Evolutionary conservation across 2,329 filamentous ascomycete genomes (phyloP).

Genomic region (Botrytis sinoallii): DNA sequence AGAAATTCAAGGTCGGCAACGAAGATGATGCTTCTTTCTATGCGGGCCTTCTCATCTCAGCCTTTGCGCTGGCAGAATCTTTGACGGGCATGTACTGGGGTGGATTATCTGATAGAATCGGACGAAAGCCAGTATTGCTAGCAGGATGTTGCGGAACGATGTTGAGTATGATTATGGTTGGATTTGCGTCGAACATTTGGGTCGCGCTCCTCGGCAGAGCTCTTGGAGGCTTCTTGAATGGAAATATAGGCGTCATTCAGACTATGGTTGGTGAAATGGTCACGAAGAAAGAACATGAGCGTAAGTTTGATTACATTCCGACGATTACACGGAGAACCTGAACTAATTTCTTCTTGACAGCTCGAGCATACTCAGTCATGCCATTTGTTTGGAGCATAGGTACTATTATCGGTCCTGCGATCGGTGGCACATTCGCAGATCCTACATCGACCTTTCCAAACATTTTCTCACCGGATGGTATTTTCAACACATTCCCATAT

Average conservation of each 20-base stretch:
- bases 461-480: conserved; percentile 60
- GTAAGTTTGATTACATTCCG: conserved; percentile 8
- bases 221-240: conserved; percentile 79
- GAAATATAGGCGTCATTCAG: conserved; percentile 80
- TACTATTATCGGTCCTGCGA: conserved; percentile 82
- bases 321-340: background rate
- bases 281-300: conserved; percentile 47
- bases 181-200: conserved; percentile 80
- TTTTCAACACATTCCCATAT: conserved; percentile 81
- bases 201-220: conserved; percentile 73
- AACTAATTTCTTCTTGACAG: conserved; percentile 17
- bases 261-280: conserved; percentile 92
- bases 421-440: conserved; percentile 82
- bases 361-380: conserved; percentile 86
- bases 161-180: conserved; percentile 77
- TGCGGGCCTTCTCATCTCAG: conserved; percentile 81
- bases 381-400: conserved; percentile 92
- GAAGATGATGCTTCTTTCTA: conserved; percentile 80
- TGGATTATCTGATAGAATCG: conserved; percentile 73
- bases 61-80: conserved; percentile 79
- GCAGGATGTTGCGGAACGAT: conserved; percentile 80
- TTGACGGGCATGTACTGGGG: conserved; percentile 89
- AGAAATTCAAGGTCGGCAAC: conserved; percentile 68
- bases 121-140: conserved; percentile 81
- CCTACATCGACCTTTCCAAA: conserved; percentile 72